Percentiles rank a stretch among this genome's conserved stretches.
Conservation (phyloP, 73 alveolate genomes). For the Paramecium caudatum region DNA sequence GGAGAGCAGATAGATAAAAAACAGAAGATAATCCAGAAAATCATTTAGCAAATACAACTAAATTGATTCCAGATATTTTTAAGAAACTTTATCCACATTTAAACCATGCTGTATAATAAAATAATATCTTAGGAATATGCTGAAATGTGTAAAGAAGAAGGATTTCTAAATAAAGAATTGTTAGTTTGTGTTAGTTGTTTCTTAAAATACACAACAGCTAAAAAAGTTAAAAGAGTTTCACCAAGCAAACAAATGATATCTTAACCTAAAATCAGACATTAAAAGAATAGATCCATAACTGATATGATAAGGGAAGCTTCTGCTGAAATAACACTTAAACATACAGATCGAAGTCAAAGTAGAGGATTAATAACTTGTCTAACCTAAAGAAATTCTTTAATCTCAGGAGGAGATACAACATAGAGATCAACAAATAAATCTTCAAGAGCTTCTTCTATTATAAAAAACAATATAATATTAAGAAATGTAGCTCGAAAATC, state of each 20-base stretch:
- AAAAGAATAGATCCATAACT: constrained; percentile 40
- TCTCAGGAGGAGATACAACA: not conserved
- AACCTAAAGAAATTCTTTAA: constrained; percentile 10
- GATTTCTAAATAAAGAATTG: too few species aligned
- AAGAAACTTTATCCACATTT: constrained; percentile 27
- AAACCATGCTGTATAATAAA: not conserved
- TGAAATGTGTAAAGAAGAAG: too few species aligned
- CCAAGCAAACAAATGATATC: not conserved
- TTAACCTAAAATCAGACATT: too few species aligned
- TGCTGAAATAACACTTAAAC: not conserved
- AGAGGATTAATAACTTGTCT: not conserved
- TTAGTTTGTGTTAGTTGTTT: too few species aligned
- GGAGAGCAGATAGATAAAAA: not conserved
- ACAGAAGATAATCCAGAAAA: not conserved
- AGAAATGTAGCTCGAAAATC: constrained; percentile 21
- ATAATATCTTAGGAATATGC: too few species aligned
- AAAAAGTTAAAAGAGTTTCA: not conserved
- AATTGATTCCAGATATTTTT: constrained; percentile 50
- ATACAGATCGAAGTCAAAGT: constrained; percentile 5
- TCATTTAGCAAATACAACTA: constrained; percentile 47
- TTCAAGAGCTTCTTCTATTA: not conserved
- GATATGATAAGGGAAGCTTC: constrained; percentile 25
- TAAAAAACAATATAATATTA: constrained; percentile 1
- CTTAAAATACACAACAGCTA: not conserved
- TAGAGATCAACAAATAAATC: constrained; percentile 5